Conservation (phyloP, 352 stramenopile species). For the Phytophthora pistaciae region DNA sequence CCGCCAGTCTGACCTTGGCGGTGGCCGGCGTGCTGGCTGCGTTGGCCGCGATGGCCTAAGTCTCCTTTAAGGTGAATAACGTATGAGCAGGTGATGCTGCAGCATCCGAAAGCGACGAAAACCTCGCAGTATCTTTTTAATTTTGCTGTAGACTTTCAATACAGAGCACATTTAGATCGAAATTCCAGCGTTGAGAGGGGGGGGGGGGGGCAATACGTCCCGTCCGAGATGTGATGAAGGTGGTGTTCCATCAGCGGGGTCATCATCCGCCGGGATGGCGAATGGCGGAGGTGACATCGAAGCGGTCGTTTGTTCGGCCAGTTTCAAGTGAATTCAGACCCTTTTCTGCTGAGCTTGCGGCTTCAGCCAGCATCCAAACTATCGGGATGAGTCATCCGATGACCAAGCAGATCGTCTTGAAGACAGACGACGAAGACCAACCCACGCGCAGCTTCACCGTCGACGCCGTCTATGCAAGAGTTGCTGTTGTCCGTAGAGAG, state of each 20-base stretch:
- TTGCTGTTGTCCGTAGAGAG: background rate
- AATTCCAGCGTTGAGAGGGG: background rate
- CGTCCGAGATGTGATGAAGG: background rate
- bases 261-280: too few species aligned
- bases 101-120: constrained; percentile 24
- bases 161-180: constrained; percentile 3
- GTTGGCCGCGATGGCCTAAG: constrained; percentile 23
- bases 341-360: background rate
- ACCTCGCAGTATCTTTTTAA: constrained; percentile 33
- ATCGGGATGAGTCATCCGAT: too few species aligned
- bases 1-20: constrained; percentile 15
- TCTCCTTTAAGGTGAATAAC: too few species aligned
- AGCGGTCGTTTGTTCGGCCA: background rate
- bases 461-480: constrained; percentile 7
- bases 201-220: background rate
- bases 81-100: constrained; percentile 6
- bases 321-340: background rate
- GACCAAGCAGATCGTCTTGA: constrained; percentile 1
- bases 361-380: background rate
- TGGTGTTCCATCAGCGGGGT: too few species aligned
- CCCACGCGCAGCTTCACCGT: background rate
- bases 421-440: background rate
- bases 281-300: background rate
- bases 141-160: constrained; percentile 37
- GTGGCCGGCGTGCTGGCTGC: constrained; percentile 25